phyloP scores from a whole-genome alignment of 139 green algal species.

The Picochlorum sp. region DNA sequence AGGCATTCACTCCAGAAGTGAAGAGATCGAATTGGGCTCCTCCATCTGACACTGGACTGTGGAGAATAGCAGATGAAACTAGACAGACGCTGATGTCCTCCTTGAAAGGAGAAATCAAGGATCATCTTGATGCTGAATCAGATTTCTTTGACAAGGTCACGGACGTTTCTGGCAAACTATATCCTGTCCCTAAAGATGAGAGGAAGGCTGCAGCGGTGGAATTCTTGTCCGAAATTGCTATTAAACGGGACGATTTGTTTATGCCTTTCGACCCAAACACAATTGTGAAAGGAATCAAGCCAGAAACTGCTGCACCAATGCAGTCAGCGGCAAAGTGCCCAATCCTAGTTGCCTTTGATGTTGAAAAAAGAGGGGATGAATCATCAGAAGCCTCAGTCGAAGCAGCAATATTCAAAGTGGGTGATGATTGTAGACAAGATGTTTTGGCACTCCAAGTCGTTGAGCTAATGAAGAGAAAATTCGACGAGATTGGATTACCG shows the following conservation, averaged over 20 bases:
- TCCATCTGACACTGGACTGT: constrained; percentile 75
- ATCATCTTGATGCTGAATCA: constrained; percentile 60
- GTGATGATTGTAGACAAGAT: constrained; percentile 93
- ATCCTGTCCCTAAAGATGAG: constrained; percentile 45
- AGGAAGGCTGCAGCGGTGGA: constrained; percentile 23
- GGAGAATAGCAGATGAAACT: constrained; percentile 55
- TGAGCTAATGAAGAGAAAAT: constrained; percentile 61
- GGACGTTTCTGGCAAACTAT: constrained; percentile 52
- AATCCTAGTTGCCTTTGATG: constrained; percentile 84
- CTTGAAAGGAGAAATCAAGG: constrained; percentile 31
- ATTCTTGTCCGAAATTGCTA: constrained; percentile 25
- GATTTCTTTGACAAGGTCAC: constrained; percentile 68
- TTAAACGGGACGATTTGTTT: constrained; percentile 68
- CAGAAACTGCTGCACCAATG: constrained; percentile 64
- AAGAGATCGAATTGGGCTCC: constrained; percentile 73
- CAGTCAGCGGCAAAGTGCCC: constrained; percentile 66
- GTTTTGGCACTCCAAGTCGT: constrained; percentile 94
- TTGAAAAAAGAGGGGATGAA: constrained; percentile 28
- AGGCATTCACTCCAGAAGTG: constrained; percentile 62
- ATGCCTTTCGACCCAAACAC: constrained; percentile 76
- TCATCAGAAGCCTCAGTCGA: not conserved
- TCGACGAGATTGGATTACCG: constrained; percentile 56
- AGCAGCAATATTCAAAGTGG: constrained; percentile 92
- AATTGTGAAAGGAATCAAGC: constrained; percentile 51
- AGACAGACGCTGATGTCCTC: constrained; percentile 28